phyloP scores from a whole-genome alignment of 208 protist species.

The Leishmania gerbilli region DNA sequence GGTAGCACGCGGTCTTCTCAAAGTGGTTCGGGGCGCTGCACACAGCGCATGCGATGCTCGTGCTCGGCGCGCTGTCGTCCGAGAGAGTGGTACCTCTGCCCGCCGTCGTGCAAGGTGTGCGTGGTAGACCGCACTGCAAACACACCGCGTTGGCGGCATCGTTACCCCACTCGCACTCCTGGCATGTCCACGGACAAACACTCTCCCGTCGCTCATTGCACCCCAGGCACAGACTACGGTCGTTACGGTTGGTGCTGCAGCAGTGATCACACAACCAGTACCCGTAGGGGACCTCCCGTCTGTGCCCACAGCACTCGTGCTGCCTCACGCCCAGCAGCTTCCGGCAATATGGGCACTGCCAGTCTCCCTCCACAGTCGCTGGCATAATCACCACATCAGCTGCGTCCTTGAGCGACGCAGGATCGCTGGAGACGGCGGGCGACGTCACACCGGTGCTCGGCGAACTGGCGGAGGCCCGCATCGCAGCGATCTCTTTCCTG shows the following conservation, averaged over 20 bases:
- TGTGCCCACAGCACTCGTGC: conserved; percentile 55
- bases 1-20: conserved; percentile 56
- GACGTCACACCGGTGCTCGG: background rate
- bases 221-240: conserved; percentile 60
- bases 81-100: conserved; percentile 22
- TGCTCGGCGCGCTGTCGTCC: background rate
- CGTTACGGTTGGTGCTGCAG: conserved; percentile 68
- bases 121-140: conserved; percentile 42
- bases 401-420: background rate
- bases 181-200: conserved; percentile 54
- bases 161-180: conserved; percentile 49
- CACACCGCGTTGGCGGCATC: conserved; percentile 34
- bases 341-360: conserved; percentile 85
- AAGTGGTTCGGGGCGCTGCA: conserved; percentile 58
- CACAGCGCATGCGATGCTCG: conserved; percentile 41
- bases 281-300: conserved; percentile 56
- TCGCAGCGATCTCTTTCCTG: background rate
- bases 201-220: conserved; percentile 42
- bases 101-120: conserved; percentile 22
- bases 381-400: conserved; percentile 5
- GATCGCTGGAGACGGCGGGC: too few species aligned
- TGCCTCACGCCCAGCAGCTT: conserved; percentile 32
- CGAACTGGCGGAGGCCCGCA: background rate
- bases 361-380: conserved; percentile 39
- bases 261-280: conserved; percentile 82